Evolutionary conservation across 352 stramenopile genomes (phyloP).

Genomic region (Pythium apleroticum): DNA sequence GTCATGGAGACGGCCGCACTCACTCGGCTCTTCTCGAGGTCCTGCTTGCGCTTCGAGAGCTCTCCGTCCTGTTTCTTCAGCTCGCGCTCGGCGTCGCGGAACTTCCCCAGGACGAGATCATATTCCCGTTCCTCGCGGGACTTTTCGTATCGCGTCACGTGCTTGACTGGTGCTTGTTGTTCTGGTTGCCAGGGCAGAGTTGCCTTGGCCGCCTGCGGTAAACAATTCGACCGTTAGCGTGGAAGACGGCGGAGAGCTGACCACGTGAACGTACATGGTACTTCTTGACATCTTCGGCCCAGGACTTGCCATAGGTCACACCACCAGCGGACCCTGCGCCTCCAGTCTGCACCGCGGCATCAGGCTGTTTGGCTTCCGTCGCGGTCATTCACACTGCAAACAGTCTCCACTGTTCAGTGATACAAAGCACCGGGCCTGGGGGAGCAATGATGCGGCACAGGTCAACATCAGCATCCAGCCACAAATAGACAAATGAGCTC

Average conservation of each 20-base stretch:
- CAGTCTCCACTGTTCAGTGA: background rate
- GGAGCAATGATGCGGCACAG: background rate
- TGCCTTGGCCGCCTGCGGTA: slow-evolving; percentile 49
- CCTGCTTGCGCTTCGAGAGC: slow-evolving; percentile 31
- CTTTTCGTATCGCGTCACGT: slow-evolving; percentile 73
- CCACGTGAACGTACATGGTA: slow-evolving; percentile 39
- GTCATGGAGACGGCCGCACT: background rate
- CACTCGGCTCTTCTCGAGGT: slow-evolving; percentile 45
- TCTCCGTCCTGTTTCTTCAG: slow-evolving; percentile 34
- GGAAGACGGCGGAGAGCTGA: background rate
- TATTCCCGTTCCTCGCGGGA: slow-evolving; percentile 70
- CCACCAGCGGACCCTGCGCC: background rate
- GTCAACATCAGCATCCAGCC: background rate
- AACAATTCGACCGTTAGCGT: background rate
- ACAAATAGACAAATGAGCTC: background rate
- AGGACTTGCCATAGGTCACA: slow-evolving; percentile 28
- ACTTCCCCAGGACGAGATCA: slow-evolving; percentile 64
- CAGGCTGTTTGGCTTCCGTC: background rate
- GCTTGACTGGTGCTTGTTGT: slow-evolving; percentile 50
- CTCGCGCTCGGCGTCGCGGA: slow-evolving; percentile 60
- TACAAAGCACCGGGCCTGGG: background rate
- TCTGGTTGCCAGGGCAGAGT: slow-evolving; percentile 58
- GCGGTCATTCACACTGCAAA: slow-evolving; percentile 5
- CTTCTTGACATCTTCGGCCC: slow-evolving; percentile 57
- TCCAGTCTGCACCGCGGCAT: background rate